Evolutionary conservation across 352 stramenopile genomes (phyloP), one percentile per base, ranked within the genome.

Genomic region (Saprolegnia parasitica): DNA sequence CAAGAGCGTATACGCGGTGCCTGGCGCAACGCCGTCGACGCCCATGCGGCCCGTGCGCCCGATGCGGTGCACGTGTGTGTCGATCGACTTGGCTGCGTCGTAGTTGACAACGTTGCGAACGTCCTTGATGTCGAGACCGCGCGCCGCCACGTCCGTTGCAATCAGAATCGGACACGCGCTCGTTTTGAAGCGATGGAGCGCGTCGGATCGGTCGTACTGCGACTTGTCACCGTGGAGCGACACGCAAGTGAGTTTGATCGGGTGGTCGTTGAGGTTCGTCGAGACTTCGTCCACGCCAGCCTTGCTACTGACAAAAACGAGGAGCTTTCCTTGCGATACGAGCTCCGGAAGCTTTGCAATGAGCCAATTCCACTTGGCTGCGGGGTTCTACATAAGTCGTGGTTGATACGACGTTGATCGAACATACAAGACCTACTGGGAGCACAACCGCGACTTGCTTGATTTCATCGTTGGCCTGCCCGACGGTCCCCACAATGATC

Each of bases 401-500:
- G 39, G 20, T 29, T 40, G 18, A 71, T 5, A 50, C 32, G 5
- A 50, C 32, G 5, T 13, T 40, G 24, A 60, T 23, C 8, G 8
- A 29, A 24, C 11, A 10, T 40, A 21, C 21, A 37, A 21, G 2
- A 57, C 20, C 9, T 61, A 68, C 66, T 10, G 76, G 70, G 9
- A 97, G 55, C 15, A 97, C 89, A 3, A 94, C 76, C 0, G 84
- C 82, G 49, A 91, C 72, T 65, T 96, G 89, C 16, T 75, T 77
- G 56, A 97, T 95, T n/a, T 95, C 88, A 71, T 97, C 88, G 62
- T 96, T 97, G 5, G 90, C 86, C 72, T 96, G 88, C 5, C 88
- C 88, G 20, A 87, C 77, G 0, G 80, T 74, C 0, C 90, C 90
- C 46, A 96, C 79, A 9, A 81, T 89, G 32, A 97, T 73, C 56